Evolutionary conservation across 2,329 filamentous ascomycete species (phyloP).

Genomic region (Aspergillaceae sp.): DNA sequence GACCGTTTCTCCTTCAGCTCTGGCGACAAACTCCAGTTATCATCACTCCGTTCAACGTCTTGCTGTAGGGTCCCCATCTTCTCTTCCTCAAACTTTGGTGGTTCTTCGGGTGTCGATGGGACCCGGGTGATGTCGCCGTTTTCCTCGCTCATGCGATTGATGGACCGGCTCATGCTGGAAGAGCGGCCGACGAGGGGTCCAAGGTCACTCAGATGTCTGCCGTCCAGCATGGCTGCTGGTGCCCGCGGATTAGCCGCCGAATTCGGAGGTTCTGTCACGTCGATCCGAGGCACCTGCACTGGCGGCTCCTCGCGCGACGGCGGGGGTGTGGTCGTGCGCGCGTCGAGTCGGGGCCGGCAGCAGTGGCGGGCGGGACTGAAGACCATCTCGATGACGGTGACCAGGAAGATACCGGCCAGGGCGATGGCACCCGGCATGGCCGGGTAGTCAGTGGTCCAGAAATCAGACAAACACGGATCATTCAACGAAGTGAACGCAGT

Average conservation of each 20-base stretch:
- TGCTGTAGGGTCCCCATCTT: slow-evolving; percentile 8
- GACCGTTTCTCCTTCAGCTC: slow-evolving; percentile 50
- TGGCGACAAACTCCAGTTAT: slow-evolving; percentile 9
- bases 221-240: slow-evolving; percentile 5
- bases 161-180: slow-evolving; percentile 21
- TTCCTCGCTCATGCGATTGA: slow-evolving; percentile 19
- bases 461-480: slow-evolving; percentile 46
- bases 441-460: slow-evolving; percentile 40
- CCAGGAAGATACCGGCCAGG: slow-evolving; percentile 36
- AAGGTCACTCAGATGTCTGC: slow-evolving; percentile 16
- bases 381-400: slow-evolving; percentile 49
- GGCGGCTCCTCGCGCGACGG: not conserved
- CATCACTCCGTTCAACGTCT: slow-evolving; percentile 12
- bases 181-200: slow-evolving; percentile 20
- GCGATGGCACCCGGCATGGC: slow-evolving; percentile 43
- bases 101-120: slow-evolving; percentile 13
- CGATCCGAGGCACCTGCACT: not conserved
- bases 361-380: slow-evolving; percentile 35
- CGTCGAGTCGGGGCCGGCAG: slow-evolving; percentile 10
- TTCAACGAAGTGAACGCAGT: slow-evolving; percentile 48
- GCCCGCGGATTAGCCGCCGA: not conserved
- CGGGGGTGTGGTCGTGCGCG: not conserved
- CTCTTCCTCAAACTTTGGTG: slow-evolving; percentile 7
- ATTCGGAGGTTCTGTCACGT: not conserved
- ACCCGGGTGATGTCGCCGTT: slow-evolving; percentile 15